Base-by-base conservation (phyloP, 805 yeast species). In the Kodamaea leandrae region DNA sequence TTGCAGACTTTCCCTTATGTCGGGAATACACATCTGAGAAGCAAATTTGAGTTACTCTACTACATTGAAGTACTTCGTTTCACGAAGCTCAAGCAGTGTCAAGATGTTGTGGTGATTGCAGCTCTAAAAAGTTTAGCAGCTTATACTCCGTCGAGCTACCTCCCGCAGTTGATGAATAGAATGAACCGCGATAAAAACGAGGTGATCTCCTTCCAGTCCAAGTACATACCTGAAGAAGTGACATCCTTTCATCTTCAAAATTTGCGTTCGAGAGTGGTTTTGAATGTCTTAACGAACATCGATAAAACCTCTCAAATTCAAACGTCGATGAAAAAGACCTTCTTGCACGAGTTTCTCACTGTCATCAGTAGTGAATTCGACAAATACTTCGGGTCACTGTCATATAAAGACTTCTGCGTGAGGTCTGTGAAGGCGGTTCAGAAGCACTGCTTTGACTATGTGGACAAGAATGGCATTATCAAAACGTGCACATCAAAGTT, bases 1-100 rank as follows among this genome's bases (percentile, higher is more conserved):
- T 53, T 66, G 17, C 75, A 67, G 39, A 58, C 55, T 23, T 69
- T 51, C 46, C 68, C 72, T 1, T 69, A 66, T 41, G 49, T 64
- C 36, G 75, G 75, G 3, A 68, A 68, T 41, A 40, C 53, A 0
- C 50, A 53, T 18, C 69, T 66, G 66, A 45, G 74, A 44, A 60
- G 59, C 6, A 56, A 58, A 39, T 68, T 63, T 47, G 43, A 53
- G 2, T 43, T 64, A 34, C 59, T 48, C 27, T 52, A 68, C 18
- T 61, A 60, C 42, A 34, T 40, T 12, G 60, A 58, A 30, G 48
- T 63, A 9, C 47, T 63, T 27, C 44, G 51, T 14, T 54, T 47
- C 36, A 50, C 58, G 2, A 42, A 41, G 6, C 39, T 57, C 13
- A 43, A 51, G 4, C 49, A 51, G 3, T 57, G 57, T 33, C 46